Base-by-base conservation (phyloP, 129 eudicot genomes). In the Chrysanthemum lavandulifolium region DNA sequence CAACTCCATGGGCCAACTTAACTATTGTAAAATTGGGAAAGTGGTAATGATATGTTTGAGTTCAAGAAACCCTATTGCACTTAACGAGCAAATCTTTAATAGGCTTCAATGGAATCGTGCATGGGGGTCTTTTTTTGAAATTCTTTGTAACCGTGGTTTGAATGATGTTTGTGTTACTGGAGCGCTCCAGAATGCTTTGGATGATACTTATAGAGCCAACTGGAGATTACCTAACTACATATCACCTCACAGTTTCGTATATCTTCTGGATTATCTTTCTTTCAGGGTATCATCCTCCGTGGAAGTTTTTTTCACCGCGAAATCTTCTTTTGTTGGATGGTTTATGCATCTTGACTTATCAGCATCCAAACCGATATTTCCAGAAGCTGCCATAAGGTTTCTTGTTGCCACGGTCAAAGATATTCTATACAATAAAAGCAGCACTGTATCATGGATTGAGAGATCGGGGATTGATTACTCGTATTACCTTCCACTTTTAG, bases 21-120 rank as follows among this genome's bases (percentile, higher is more conserved):
- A 86, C 9, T 76, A 81, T 48, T 67, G 77, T n/a, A 80, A 79
- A 65, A 76, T 88, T 16, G 95, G 95, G 13, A 73, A 74, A 19
- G 78, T 78, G 29, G 18, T 84, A 23, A 85, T 83, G 80, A 68
- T 66, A 13, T 75, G 73, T 69, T 74, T 88, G 27, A 84, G 87
- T 11, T 82, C 79, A 7, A 59, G 67, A 31, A 80, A 73, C 12
- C 71, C 62, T 1, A 60, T 36, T 15, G 18, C 48, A 29, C 59
- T 77, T 15, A 59, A 40, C 2, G 14, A 61, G 64, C 61, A 25
- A 43, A 60, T 85, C 23, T 0, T 71, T 6, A 76, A 12, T 48
- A 73, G 48, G 16, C 14, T 80, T 72, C 59, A 52, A 2, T 56
- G 14, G 1, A 45, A 56, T 16, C 23, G 2, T 6, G 12, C 75